Base-by-base conservation (phyloP, 2,329 filamentous ascomycete species). In the Monilinia laxa region DNA sequence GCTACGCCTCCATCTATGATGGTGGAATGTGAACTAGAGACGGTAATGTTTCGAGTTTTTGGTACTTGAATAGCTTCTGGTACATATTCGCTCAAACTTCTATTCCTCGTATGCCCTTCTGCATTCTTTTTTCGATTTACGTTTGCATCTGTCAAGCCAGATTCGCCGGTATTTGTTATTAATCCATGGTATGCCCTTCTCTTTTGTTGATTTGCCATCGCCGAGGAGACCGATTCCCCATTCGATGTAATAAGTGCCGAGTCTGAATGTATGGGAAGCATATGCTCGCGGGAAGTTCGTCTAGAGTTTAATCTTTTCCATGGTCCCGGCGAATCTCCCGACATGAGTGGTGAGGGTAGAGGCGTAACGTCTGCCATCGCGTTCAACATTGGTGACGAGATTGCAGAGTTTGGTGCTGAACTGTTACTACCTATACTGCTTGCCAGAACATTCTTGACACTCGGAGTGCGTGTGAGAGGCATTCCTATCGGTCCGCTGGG, bases 1-100 rank as follows among this genome's bases (percentile, higher is more conserved):
- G 87, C 82, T 23, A 82, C 81, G 45, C 79, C 79, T 45, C 79
- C 79, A 74, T 79, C 79, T 70, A 77, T 80, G 62, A 73, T 78
- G 73, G 74, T 82, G 71, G 76, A 75, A 67, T 85, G 85, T 2
- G 87, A 81, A 0, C 87, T 87, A 7, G 89, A 90, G 20, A 95
- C 87, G 0, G 90, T 91, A 65, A 91, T 84, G 70, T 92, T 88
- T 54, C 92, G 86, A 42, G 81, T 79, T 74, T 87, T 90, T 0
- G 89, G 83, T 60, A 90, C 84, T 54, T 87, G 83, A 70, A 89
- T 81, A 6, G 85, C 80, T 64, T 95, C 90, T 2, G 93, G 92
- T 0, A 87, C 84, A 77, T 96, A 97, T 71, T 97, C 93, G 80
- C 93, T 97, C 35, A 95, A 81, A 77, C 93, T 97, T 73, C 93